Base-by-base conservation (phyloP, 371 early-diverging fungal genomes). In the Mucor saturninus region DNA sequence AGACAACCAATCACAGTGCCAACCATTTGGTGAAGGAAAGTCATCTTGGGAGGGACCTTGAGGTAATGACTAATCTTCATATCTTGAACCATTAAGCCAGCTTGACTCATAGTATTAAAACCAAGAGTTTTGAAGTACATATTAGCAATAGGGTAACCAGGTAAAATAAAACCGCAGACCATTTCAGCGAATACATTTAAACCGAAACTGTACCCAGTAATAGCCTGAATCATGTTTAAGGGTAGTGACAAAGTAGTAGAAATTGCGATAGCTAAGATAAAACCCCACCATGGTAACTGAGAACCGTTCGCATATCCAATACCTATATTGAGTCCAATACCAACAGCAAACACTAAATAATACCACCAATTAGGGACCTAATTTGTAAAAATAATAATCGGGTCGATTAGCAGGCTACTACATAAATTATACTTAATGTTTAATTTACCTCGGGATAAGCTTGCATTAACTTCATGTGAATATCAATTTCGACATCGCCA, bases 331-430 rank as follows among this genome's bases (percentile, higher is more conserved):
- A 89, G 67, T 9, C 71, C 81, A 53, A 86, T 79, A 56, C 88
- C 89, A 6, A 79, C 53, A 2, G 82, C 65, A 61, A 90, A 91
- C 32, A 89, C 69, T 4, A 68, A 48, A 43, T 78, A 72, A 43
- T 92, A 93, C 94, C 94, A 93, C 87, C 87, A 88, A 38, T 76
- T 75, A 6, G 94, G 94, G 37, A 91, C 67, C 62, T 62, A 49
- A 10, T 15, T 37, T 8, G 26, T 14, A 56, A n/a, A 29, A 21
- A 28, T 43, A 4, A 32, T 2, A 42, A 7, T 21, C 9, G 21
- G 4, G n/a, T n/a, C n/a, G n/a, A n/a, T n/a, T n/a, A n/a, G n/a
- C n/a, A n/a, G n/a, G n/a, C n/a, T n/a, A n/a, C n/a, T n/a, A n/a
- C n/a, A n/a, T 54, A 37, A 9, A 13, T 5, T 46, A n/a, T n/a